A percentile compares a stretch with the other conserved stretches of the same genome.
phyloP scores from a whole-genome alignment of 768 basidiomycete species.

The Polyporus arcularius region DNA sequence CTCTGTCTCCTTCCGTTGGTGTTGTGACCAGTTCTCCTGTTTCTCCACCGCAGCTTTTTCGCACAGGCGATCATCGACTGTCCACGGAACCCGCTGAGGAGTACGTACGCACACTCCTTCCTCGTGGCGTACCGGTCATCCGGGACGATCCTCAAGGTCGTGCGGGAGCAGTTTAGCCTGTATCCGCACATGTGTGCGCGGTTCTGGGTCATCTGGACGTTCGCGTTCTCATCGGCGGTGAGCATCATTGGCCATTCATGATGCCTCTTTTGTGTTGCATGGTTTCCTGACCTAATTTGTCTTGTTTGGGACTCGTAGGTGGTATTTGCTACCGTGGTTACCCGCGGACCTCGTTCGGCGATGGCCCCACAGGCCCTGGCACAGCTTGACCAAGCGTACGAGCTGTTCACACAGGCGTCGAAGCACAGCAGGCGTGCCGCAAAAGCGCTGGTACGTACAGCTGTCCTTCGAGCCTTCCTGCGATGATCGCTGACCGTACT shows the following conservation, averaged over 20 bases:
- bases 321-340: slow-evolving; percentile 79
- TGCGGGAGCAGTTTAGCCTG: slow-evolving; percentile 46
- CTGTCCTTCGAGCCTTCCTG: not conserved
- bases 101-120: slow-evolving; percentile 72
- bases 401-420: slow-evolving; percentile 66
- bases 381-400: slow-evolving; percentile 67
- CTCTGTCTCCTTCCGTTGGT: not conserved
- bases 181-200: slow-evolving; percentile 60
- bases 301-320: slow-evolving; percentile 58
- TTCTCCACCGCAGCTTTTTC: slow-evolving; percentile 72
- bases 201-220: slow-evolving; percentile 67
- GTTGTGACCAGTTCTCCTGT: slow-evolving; percentile 50
- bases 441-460: slow-evolving; percentile 55
- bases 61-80: slow-evolving; percentile 70
- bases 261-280: not conserved
- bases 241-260: not conserved
- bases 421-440: slow-evolving; percentile 59
- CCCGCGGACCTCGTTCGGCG: slow-evolving; percentile 67
- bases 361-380: slow-evolving; percentile 66
- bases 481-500: slow-evolving; percentile 5
- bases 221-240: slow-evolving; percentile 46
- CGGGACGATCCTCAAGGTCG: slow-evolving; percentile 60
- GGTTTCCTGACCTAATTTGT: slow-evolving; percentile 44
- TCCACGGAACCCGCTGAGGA: slow-evolving; percentile 66
- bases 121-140: slow-evolving; percentile 70